Percentiles rank a stretch among this genome's conserved stretches.
phyloP scores from a whole-genome alignment of 2,329 filamentous ascomycete genomes.

The Sporothrix variecibatus region DNA sequence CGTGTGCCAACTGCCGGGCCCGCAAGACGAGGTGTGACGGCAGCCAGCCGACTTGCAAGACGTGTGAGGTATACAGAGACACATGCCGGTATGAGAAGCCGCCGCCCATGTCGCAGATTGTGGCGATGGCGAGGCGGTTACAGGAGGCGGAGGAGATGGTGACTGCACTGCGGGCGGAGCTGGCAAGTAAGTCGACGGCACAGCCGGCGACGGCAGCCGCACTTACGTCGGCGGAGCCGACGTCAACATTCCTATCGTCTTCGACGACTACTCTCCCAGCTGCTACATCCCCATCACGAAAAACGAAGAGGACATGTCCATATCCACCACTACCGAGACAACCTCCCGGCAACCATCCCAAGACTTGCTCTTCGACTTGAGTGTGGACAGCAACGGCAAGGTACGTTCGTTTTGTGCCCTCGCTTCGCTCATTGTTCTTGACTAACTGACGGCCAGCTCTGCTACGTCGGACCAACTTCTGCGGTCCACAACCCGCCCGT shows the following conservation, averaged over 20 bases:
- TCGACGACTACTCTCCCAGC: too few species aligned
- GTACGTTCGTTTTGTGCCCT: constrained; percentile 19
- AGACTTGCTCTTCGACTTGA: constrained; percentile 32
- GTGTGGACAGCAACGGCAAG: constrained; percentile 34
- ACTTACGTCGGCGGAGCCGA: neutral
- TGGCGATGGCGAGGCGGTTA: constrained; percentile 37
- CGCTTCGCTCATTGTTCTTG: neutral
- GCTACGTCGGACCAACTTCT: constrained; percentile 36
- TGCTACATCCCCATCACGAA: neutral
- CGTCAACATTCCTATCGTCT: neutral
- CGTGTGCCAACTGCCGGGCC: constrained; percentile 34
- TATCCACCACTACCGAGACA: neutral
- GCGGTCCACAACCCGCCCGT: constrained; percentile 34
- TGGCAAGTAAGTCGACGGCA: constrained; percentile 14
- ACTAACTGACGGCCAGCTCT: constrained; percentile 28
- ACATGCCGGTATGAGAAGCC: constrained; percentile 39
- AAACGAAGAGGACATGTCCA: neutral
- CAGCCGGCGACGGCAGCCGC: neutral
- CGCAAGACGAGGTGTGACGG: constrained; percentile 36
- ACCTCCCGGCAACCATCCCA: constrained; percentile 24
- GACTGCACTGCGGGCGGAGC: constrained; percentile 28
- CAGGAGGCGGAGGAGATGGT: constrained; percentile 35
- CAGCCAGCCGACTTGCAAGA: constrained; percentile 37
- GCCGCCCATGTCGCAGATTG: constrained; percentile 38
- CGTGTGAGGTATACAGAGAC: constrained; percentile 38